Base-by-base conservation (phyloP, 2,329 filamentous ascomycete species). In the Aureobasidium namibiae region DNA sequence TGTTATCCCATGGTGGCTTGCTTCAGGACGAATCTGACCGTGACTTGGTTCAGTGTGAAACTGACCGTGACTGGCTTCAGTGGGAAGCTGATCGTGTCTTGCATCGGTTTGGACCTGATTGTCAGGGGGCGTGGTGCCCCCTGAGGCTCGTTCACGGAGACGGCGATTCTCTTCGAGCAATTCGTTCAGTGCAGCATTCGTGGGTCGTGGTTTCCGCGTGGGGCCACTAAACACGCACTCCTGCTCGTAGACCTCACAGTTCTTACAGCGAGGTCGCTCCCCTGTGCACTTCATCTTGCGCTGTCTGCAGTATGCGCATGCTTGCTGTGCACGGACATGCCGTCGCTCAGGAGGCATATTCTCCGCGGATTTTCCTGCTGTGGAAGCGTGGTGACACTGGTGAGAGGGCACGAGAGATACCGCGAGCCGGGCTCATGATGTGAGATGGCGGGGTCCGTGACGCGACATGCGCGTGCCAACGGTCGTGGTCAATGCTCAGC, bases 221-320 rank as follows among this genome's bases (percentile, higher is more conserved):
- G 72, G 66, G 11, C 72, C 69, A 42, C 74, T 71, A 60, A 77
- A 76, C 36, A 70, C 67, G 59, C 78, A 80, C 16, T 73, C 73
- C 52, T 75, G 72, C 7, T 71, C 74, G 61, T 80, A 77, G 1
- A 71, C 73, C 59, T 71, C 69, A 65, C 78, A 80, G 63, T 77
- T 79, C 33, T 72, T 70, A 61, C 78, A 80, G 31, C 65, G 66
- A 3, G 77, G 78, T 53, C 71, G 68, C 48, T 75, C 75, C 23
- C 73, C 72, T 60, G 76, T 78, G 65, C 78, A 81, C 63, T 78
- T 79, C 67, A 81, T 75, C 78, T 61, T 61, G 26, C 60, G 60
- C 39, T 61, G 56, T 44, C 60, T 59, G 38, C 56, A 61, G 45
- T 60, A 61, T 16, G 49, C 48, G 45, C 60, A 61, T 18, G 60